Evolutionary conservation across 2,329 filamentous ascomycete species (phyloP).

Genomic region (Fusarium chaquense): DNA sequence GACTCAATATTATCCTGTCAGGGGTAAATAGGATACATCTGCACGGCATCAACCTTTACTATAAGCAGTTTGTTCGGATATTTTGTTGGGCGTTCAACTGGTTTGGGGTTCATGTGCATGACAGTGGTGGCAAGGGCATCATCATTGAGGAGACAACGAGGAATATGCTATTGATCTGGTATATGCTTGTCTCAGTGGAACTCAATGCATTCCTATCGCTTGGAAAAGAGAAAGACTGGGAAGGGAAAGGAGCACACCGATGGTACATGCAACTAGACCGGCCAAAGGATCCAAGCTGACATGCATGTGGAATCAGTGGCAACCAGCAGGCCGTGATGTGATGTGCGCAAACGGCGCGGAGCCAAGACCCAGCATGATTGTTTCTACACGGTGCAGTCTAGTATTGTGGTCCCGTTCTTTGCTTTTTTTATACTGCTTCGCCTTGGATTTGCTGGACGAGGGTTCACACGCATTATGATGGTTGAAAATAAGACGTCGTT

Average conservation of each 20-base stretch:
- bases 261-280: slow-evolving; percentile 4
- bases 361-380: slow-evolving; percentile 39
- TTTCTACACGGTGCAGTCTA: slow-evolving; percentile 37
- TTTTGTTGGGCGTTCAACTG: slow-evolving; percentile 27
- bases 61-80: slow-evolving; percentile 17
- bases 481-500: slow-evolving; percentile 12
- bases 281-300: slow-evolving; percentile 34
- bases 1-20: slow-evolving; percentile 17
- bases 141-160: slow-evolving; percentile 3
- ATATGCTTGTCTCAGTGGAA: not conserved
- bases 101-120: slow-evolving; percentile 38
- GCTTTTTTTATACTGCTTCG: slow-evolving; percentile 5
- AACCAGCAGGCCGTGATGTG: slow-evolving; percentile 26
- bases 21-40: slow-evolving; percentile 20
- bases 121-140: slow-evolving; percentile 15
- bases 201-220: slow-evolving; percentile 1
- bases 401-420: slow-evolving; percentile 10
- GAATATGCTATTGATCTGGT: not conserved
- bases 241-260: slow-evolving; percentile 3
- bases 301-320: slow-evolving; percentile 32
- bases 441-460: slow-evolving; percentile 12
- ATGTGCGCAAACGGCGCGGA: slow-evolving; percentile 35
- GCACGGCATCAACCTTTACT: slow-evolving; percentile 9
- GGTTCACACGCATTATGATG: slow-evolving; percentile 35
- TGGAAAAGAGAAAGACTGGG: slow-evolving; percentile 10